A percentile compares a stretch with the other conserved stretches of the same genome.
Evolutionary conservation across 306 rosid genomes (phyloP).

Genomic region (Vicia villosa): DNA sequence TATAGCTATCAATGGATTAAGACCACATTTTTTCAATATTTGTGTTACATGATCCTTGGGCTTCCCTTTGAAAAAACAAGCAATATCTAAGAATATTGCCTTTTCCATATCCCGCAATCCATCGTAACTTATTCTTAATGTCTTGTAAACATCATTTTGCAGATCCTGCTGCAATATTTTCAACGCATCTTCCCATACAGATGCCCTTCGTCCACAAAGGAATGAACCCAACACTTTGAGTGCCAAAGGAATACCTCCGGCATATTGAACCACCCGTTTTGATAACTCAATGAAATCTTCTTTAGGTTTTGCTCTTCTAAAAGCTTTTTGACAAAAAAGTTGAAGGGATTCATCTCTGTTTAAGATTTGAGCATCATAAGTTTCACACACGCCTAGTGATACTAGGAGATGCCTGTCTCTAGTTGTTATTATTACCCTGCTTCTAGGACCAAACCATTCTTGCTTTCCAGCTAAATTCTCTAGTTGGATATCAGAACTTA

Average conservation of each 20-base stretch:
- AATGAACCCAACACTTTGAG: slow-evolving; percentile 35
- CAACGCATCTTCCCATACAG: slow-evolving; percentile 39
- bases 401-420: slow-evolving; percentile 34
- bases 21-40: slow-evolving; percentile 29
- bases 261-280: slow-evolving; percentile 7
- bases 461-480: slow-evolving; percentile 32
- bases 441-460: slow-evolving; percentile 44
- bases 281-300: slow-evolving; percentile 23
- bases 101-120: slow-evolving; percentile 20
- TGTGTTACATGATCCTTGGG: slow-evolving; percentile 17
- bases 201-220: slow-evolving; percentile 25
- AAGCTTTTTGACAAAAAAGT: slow-evolving; percentile 35
- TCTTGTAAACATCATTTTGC: slow-evolving; percentile 15
- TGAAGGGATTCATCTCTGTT: slow-evolving; percentile 18
- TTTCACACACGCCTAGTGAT: neutral
- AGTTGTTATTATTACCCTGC: slow-evolving; percentile 39
- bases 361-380: slow-evolving; percentile 15
- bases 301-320: slow-evolving; percentile 9
- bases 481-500: slow-evolving; percentile 30
- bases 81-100: slow-evolving; percentile 40
- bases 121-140: slow-evolving; percentile 37
- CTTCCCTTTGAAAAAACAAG: slow-evolving; percentile 43
- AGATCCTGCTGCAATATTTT: slow-evolving; percentile 22
- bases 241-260: slow-evolving; percentile 44
- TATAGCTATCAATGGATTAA: slow-evolving; percentile 24